Evolutionary conservation across 116 monocot species (phyloP), one percentile per base, ranked within the genome.

Genomic region (Zostera marina): DNA sequence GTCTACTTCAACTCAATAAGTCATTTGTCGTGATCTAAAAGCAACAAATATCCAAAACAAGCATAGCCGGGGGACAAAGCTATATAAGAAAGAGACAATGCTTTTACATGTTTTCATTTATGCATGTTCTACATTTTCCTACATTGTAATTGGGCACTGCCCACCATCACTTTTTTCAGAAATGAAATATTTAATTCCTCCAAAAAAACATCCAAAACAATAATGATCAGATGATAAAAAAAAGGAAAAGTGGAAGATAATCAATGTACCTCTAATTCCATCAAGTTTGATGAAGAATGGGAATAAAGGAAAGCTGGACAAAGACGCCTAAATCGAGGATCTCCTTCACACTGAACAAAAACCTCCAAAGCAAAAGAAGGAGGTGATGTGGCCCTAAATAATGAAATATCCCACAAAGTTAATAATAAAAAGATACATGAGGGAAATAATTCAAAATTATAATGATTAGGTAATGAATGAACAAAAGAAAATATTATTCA

Each of bases 321-420:
- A 67, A 98, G 82, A 12, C 96, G 85, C 59, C 96, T 75, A 79
- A 98, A 98, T 41, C 90, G 85, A 66, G 96, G 78, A 61, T 98
- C 96, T 55, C 96, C 96, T 83, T 98, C 96, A 69, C 90, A 90
- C 45, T 90, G 96, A 63, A 98, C 86, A 73, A 98, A 98, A 62
- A 98, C 75, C 43, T 98, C 96, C 74, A 98, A 63, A 39, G 96
- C 96, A 75, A 98, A 98, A 56, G 96, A 98, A 63, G 96, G 96
- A 66, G 96, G 96, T 39, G 80, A 86, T 58, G 90, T 90, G 51
- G 96, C 80, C 59, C 96, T 98, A 72, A 8, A 46, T 5, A n/a
- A 61, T 19, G 25, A 61, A 25, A 61, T 45, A 19, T 44, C 61
- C 22, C 5, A 44, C 5, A 23, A 11, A 56, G 38, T 56, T 15